These are phyloP conservation scores for Lodderomyces pseudojiufengensis DNA, from an alignment of 1,139 yeast genomes.

Conservation along the genomic window DNA sequence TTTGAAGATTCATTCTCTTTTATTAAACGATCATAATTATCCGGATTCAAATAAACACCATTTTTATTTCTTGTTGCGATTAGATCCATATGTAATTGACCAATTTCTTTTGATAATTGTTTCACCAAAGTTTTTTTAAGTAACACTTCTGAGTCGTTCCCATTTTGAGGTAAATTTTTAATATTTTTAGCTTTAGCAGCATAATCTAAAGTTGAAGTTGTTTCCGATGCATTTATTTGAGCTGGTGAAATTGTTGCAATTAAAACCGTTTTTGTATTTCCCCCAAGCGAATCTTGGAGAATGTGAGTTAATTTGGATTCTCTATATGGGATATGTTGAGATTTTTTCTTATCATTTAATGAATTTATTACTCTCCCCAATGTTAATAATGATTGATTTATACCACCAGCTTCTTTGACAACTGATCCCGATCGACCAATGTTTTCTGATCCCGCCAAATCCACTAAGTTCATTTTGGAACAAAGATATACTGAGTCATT, in stretches of 20 bases:
- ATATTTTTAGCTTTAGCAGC: conserved; percentile 81
- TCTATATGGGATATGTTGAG: conserved; percentile 71
- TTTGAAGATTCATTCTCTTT: conserved; percentile 28
- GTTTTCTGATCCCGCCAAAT: conserved; percentile 87
- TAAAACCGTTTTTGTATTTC: conserved; percentile 73
- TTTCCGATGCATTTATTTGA: conserved; percentile 67
- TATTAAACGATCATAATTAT: conserved; percentile 50
- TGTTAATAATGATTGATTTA: conserved; percentile 78
- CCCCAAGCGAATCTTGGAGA: conserved; percentile 80
- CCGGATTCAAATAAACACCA: conserved; percentile 60
- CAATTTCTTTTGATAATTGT: conserved; percentile 55
- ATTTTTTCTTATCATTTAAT: conserved; percentile 31
- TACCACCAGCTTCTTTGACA: conserved; percentile 86
- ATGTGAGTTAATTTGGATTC: conserved; percentile 79
- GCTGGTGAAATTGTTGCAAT: conserved; percentile 86
- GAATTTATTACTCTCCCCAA: conserved; percentile 82
- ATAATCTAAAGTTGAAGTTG: conserved; percentile 78
- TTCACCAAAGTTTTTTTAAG: conserved; percentile 57
- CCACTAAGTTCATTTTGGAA: conserved; percentile 76
- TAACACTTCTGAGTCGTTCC: conserved; percentile 50
- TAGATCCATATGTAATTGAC: conserved; percentile 54
- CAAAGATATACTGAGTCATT: conserved; percentile 32
- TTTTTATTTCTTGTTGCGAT: conserved; percentile 58
- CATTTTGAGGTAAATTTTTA: conserved; percentile 63
- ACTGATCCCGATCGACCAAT: conserved; percentile 77